Evolutionary conservation across 805 yeast genomes (phyloP), one percentile per base, ranked within the genome.

Genomic region (Starmerella stigmatis): DNA sequence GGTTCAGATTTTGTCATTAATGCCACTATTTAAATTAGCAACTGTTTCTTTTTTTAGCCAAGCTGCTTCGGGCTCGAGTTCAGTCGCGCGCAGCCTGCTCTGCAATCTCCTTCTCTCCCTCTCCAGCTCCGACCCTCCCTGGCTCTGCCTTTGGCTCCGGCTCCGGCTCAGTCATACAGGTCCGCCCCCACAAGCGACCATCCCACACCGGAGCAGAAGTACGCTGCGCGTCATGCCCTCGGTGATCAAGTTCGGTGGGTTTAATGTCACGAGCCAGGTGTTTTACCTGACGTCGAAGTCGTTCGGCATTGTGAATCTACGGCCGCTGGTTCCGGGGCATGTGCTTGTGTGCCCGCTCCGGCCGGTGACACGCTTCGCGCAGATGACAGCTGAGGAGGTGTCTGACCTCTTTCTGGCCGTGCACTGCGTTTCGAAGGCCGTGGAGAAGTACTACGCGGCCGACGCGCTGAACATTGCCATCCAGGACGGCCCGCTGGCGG

Each of bases 401-500:
- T 61, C 69, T 2, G 98, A 92, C 61, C 83, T 80, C 61, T 86
- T 86, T 71, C 62, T 63, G 20, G 76, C 94, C 0, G 66, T 92
- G 9, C 95, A 84, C 53, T 57, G 73, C 38, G 71, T 92, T 0
- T 79, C 86, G 49, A 64, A 66, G 44, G 81, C 86, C 51, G 78
- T 92, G 13, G 78, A 73, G 51, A 57, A 69, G 46, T 66, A 71
- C 11, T 92, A 79, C 61, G 71, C 78, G 28, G 94, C 96, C 2
- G 94, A 88, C 54, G 70, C 94, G 1, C 59, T 86, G 48, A 94
- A 94, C 59, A 72, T 92, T 31, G 89, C 96, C 10, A 85, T 94
- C 48, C 99, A 92, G 61, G 99, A 92, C 60, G 98, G 98, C 0
- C 83, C 86, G 0, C 86, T 86, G 41, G 89, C 96, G 1, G 98